These are phyloP conservation scores for Trypanosoma vivax DNA, from an alignment of 208 protist genomes.

Conservation along the genomic window DNA sequence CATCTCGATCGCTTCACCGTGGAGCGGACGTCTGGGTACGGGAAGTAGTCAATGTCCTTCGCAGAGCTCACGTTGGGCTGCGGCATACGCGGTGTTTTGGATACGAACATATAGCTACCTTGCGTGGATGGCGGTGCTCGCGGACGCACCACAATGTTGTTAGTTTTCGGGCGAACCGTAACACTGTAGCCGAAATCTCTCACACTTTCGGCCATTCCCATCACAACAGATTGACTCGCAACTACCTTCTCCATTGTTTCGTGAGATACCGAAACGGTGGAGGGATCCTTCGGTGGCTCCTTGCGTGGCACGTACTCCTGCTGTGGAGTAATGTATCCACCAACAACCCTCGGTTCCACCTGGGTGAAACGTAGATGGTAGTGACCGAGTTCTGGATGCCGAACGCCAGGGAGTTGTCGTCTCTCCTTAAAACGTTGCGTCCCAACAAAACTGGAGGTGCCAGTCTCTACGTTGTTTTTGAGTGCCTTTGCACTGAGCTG, in stretches of 20 bases:
- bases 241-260: too few species aligned
- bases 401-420: constrained; percentile 28
- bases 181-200: not conserved
- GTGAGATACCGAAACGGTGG: too few species aligned
- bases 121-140: not conserved
- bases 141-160: not conserved
- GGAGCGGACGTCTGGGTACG: constrained; percentile 69
- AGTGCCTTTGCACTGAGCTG: not conserved
- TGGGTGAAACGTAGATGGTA: constrained; percentile 55
- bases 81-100: constrained; percentile 30
- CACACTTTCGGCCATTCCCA: constrained; percentile 1
- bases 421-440: constrained; percentile 8
- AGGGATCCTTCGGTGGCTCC: not conserved
- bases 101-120: constrained; percentile 67
- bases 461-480: not conserved
- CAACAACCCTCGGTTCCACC: constrained; percentile 55
- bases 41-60: constrained; percentile 64
- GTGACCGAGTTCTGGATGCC: constrained; percentile 59
- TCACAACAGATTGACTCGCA: too few species aligned
- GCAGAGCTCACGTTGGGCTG: constrained; percentile 26
- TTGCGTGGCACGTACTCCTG: constrained; percentile 2
- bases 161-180: not conserved
- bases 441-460: constrained; percentile 14
- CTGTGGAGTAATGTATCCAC: constrained; percentile 49
- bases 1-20: constrained; percentile 37